A percentile compares a stretch with the other conserved stretches of the same genome.
phyloP scores from a whole-genome alignment of 2,329 filamentous ascomycete species.

The Basipetospora chlamydospora region DNA sequence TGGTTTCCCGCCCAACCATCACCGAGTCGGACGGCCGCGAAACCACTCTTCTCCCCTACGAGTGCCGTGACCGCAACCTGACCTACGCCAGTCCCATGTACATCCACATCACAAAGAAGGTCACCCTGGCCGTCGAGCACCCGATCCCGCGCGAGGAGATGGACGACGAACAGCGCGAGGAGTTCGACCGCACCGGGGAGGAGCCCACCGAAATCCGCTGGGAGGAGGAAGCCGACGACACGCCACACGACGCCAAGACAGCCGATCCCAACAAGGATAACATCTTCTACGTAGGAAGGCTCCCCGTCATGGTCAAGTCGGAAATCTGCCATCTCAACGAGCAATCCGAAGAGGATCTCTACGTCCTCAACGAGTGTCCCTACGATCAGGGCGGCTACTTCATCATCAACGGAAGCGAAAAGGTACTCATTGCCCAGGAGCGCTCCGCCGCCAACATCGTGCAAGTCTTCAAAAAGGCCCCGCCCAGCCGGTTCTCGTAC shows the following conservation, averaged over 20 bases:
- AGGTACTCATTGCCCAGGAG: slow-evolving; percentile 95
- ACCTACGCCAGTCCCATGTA: slow-evolving; percentile 91
- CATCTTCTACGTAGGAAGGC: slow-evolving; percentile 81
- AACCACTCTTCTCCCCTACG: slow-evolving; percentile 76
- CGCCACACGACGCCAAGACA: slow-evolving; percentile 21
- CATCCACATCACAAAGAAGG: slow-evolving; percentile 72
- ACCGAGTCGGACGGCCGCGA: slow-evolving; percentile 87
- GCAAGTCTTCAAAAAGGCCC: slow-evolving; percentile 95
- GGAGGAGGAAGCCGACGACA: slow-evolving; percentile 40
- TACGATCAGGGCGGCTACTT: slow-evolving; percentile 99
- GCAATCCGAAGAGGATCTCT: slow-evolving; percentile 72
- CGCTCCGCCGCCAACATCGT: slow-evolving; percentile 97
- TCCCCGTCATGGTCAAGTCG: slow-evolving; percentile 97
- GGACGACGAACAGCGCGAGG: slow-evolving; percentile 46
- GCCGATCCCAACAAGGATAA: slow-evolving; percentile 47
- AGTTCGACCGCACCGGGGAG: slow-evolving; percentile 39
- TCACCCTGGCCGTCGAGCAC: slow-evolving; percentile 69
- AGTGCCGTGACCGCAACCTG: slow-evolving; percentile 86
- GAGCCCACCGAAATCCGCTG: slow-evolving; percentile 44
- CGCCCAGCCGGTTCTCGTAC: slow-evolving; percentile 82
- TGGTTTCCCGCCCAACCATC: slow-evolving; percentile 78
- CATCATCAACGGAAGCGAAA: slow-evolving; percentile 97
- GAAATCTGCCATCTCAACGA: slow-evolving; percentile 83
- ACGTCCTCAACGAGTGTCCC: slow-evolving; percentile 87
- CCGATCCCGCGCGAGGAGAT: slow-evolving; percentile 52